Evolutionary conservation across 2,329 filamentous ascomycete genomes (phyloP).

Genomic region (Pseudocercospora fijiensis): DNA sequence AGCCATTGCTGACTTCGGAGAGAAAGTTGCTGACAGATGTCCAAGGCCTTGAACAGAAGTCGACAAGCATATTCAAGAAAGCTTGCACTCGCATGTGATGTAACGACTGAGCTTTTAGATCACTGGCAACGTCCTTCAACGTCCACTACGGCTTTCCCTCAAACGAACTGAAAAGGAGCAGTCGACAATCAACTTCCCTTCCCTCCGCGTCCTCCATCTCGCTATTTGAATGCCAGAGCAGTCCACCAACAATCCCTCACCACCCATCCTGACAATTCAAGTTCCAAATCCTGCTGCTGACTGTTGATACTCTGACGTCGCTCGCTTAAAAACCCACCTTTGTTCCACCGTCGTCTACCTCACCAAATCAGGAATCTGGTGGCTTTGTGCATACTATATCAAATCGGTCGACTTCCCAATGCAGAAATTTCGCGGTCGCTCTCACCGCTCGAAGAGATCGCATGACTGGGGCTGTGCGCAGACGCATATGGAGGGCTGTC

Average conservation of each 20-base stretch:
- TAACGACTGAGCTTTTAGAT: neutral
- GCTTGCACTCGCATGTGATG: neutral
- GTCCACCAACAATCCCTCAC: neutral
- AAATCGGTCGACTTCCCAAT: conserved; percentile 8
- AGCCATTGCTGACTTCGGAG: neutral
- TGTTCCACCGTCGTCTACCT: neutral
- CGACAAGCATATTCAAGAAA: neutral
- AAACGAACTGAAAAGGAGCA: neutral
- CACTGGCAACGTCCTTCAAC: neutral
- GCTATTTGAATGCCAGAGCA: neutral
- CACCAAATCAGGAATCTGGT: neutral
- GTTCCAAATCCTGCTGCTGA: neutral
- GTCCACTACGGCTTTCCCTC: neutral
- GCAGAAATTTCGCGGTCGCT: neutral
- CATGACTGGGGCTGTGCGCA: neutral
- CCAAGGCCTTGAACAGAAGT: neutral
- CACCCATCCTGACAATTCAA: neutral
- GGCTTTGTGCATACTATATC: conserved; percentile 11
- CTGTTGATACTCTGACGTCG: conserved; percentile 2
- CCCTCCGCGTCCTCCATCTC: neutral
- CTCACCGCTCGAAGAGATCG: conserved; percentile 9
- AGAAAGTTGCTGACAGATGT: neutral
- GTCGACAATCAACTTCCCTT: no score
- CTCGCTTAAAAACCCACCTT: neutral
- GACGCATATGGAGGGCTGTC: conserved; percentile 10